Conservation (phyloP, 2,329 filamentous ascomycete species). For the Aureobasidium mangrovei region DNA sequence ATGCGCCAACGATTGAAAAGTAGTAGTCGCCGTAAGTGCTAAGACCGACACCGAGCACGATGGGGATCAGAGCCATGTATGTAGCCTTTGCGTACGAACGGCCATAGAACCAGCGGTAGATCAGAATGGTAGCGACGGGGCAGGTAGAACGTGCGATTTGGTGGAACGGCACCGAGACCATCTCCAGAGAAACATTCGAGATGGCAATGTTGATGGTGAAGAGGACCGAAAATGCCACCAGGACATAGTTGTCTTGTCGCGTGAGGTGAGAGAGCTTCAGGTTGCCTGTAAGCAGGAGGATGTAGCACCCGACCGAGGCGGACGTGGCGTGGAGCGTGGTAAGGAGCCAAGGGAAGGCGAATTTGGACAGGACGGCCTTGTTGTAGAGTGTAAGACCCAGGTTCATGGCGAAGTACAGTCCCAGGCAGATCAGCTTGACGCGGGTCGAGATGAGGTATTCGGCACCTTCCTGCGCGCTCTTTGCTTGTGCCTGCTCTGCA, state of each 20-base stretch:
- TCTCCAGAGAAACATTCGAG: constrained; percentile 53
- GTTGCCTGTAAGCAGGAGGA: constrained; percentile 39
- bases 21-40: constrained; percentile 56
- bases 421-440: constrained; percentile 13
- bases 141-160: constrained; percentile 55
- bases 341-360: constrained; percentile 52
- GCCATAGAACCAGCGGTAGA: constrained; percentile 49
- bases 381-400: constrained; percentile 49
- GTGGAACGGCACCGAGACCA: constrained; percentile 59
- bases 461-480: constrained; percentile 10
- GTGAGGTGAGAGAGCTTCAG: constrained; percentile 47
- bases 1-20: constrained; percentile 46
- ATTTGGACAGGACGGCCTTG: constrained; percentile 46
- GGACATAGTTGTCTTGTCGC: constrained; percentile 45
- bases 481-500: background rate
- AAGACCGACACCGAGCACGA: constrained; percentile 51
- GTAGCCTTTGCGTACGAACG: constrained; percentile 48
- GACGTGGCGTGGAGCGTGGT: constrained; percentile 51
- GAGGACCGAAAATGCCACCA: constrained; percentile 50
- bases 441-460: constrained; percentile 14
- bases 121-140: constrained; percentile 53
- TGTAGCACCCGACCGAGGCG: constrained; percentile 48
- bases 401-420: constrained; percentile 43
- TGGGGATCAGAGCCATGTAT: constrained; percentile 52
- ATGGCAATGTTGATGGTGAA: constrained; percentile 57